These are phyloP conservation scores for Amanita pallidorosea DNA, from an alignment of 768 basidiomycete genomes.

Conservation along the genomic window DNA sequence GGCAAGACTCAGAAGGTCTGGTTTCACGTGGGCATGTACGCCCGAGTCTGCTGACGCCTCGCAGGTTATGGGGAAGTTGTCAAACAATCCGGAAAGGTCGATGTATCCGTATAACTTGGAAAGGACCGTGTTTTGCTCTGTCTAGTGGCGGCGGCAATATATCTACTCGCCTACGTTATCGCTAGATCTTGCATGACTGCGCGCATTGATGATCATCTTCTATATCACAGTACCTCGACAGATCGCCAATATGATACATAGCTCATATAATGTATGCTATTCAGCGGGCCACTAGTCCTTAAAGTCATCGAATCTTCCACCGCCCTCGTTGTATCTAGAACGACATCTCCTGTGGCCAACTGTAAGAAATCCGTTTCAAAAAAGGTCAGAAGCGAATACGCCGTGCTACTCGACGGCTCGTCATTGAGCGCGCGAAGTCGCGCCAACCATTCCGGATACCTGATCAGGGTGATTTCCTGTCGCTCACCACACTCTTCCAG, in stretches of 20 bases:
- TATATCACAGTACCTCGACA: conserved; percentile 5
- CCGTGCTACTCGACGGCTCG: conserved; percentile 15
- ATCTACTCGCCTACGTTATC: too few relatives aligned
- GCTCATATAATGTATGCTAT: conserved; percentile 19
- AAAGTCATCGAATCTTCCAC: conserved; percentile 12
- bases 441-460: conserved; percentile 18
- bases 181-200: too few relatives aligned
- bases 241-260: conserved; percentile 21
- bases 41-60: too few relatives aligned
- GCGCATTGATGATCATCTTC: too few relatives aligned
- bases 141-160: too few relatives aligned
- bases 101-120: too few relatives aligned
- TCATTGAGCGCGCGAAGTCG: conserved; percentile 17
- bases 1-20: too few relatives aligned
- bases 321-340: conserved; percentile 17
- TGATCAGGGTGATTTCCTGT: conserved; percentile 13
- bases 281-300: conserved; percentile 19
- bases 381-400: conserved; percentile 18
- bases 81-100: too few relatives aligned
- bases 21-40: too few relatives aligned
- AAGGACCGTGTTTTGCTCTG: too few relatives aligned
- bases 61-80: too few relatives aligned
- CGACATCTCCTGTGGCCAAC: conserved; percentile 20
- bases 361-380: conserved; percentile 21
- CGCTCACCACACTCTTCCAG: conserved; percentile 8